Evolutionary conservation across 352 stramenopile species (phyloP), one percentile per base, ranked within the genome.

Genomic region (Thalassiosira livingstoniorum): DNA sequence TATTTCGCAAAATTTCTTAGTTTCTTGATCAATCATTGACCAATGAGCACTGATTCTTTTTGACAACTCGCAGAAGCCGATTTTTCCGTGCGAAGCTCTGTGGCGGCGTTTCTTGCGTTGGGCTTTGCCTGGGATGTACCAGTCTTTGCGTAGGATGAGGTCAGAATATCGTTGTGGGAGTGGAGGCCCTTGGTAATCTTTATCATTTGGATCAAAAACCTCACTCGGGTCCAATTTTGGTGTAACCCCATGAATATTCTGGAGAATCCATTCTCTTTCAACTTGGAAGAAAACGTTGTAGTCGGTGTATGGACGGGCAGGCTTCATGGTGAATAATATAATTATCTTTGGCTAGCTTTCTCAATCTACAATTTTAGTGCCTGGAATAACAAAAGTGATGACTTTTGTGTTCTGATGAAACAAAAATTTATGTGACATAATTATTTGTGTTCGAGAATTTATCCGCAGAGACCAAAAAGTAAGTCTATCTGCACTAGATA

Each of bases 241-340:
- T 63, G 11, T 34, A 18, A 63, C 54, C 3, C 29, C 54, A 11
- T 39, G 29, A 18, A 37, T 31, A 39, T 15, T 27, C 29, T 63
- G 54, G 4, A 63, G 54, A 37, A 63, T 63, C 5, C 37, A 63
- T 21, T 63, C 54, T 4, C 54, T 31, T 23, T 63, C 54, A 18
- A 63, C 23, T 27, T 63, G 23, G 54, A 63, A 63, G 21, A 63
- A 63, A 21, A 63, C 4, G n/a, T 63, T 63, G 54, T 63, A 63
- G 5, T 63, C 54, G 7, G 5, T 63, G 29, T 39, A 63, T 10
- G 54, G 54, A 63, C 54, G 54, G 37, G 54, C 4, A n/a, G 54
- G 54, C 29, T 63, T 63, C 7, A 18, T 51, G n/a, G n/a, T n/a
- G n/a, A n/a, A n/a, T n/a, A n/a, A n/a, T n/a, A n/a, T n/a, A n/a